Evolutionary conservation across 2,329 filamentous ascomycete genomes (phyloP).

Genomic region (Trichoderma asperellum): DNA sequence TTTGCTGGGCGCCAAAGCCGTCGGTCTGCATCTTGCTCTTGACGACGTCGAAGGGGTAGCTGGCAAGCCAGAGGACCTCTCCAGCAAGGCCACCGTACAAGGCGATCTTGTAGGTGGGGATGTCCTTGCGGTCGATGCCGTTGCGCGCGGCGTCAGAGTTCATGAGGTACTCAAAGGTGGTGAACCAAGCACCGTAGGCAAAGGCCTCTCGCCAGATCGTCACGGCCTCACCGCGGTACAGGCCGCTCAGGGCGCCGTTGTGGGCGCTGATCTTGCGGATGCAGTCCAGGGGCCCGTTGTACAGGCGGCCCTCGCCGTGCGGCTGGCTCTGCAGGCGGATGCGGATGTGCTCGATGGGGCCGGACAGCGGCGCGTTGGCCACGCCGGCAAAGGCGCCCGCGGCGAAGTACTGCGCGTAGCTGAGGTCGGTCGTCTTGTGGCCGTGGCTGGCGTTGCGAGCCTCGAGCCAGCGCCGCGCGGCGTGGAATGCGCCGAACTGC

Average conservation of each 20-base stretch:
- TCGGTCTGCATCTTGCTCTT: slow-evolving; percentile 99
- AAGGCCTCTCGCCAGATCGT: slow-evolving; percentile 88
- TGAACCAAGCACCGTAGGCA: slow-evolving; percentile 95
- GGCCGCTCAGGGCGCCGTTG: slow-evolving; percentile 67
- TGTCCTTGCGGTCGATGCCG: slow-evolving; percentile 71
- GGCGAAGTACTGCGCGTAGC: slow-evolving; percentile 85
- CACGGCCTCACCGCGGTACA: slow-evolving; percentile 87
- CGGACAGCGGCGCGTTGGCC: slow-evolving; percentile 84
- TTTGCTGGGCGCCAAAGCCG: slow-evolving; percentile 73
- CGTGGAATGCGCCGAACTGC: slow-evolving; percentile 97
- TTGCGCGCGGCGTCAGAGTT: slow-evolving; percentile 83
- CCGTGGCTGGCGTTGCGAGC: slow-evolving; percentile 62
- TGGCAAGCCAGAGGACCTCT: slow-evolving; percentile 89
- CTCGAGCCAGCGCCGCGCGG: slow-evolving; percentile 85
- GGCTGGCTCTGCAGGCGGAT: slow-evolving; percentile 97
- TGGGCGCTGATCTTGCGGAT: slow-evolving; percentile 75
- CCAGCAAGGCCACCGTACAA: slow-evolving; percentile 91
- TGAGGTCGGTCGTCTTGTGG: slow-evolving; percentile 67
- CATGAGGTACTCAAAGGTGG: slow-evolving; percentile 96
- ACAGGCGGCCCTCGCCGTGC: slow-evolving; percentile 78
- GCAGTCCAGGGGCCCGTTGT: slow-evolving; percentile 86
- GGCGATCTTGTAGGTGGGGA: slow-evolving; percentile 84
- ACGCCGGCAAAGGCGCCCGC: slow-evolving; percentile 91
- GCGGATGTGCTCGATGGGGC: slow-evolving; percentile 94
- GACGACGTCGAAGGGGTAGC: slow-evolving; percentile 94